Evolutionary conservation across 2,329 filamentous ascomycete genomes (phyloP).

Genomic region (Blastomyces emzantsi): DNA sequence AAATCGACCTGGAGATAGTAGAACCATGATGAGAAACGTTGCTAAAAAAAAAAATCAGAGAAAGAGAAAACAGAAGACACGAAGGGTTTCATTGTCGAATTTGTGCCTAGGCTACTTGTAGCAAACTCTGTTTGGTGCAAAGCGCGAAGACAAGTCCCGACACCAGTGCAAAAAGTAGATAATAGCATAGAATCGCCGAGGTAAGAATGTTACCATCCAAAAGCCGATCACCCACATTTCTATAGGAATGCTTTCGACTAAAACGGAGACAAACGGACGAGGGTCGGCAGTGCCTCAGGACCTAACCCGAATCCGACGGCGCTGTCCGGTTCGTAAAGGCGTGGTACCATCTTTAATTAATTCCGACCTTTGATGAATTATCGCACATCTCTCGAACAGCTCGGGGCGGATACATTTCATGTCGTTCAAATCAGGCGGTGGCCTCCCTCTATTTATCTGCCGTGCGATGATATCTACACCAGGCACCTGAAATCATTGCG

Average conservation of each 20-base stretch:
- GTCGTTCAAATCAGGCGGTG: neutral
- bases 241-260: neutral
- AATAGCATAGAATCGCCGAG: neutral
- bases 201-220: neutral
- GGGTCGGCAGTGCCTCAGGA: neutral
- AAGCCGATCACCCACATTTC: neutral
- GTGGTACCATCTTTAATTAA: neutral
- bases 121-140: neutral
- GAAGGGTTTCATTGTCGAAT: neutral
- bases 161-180: neutral
- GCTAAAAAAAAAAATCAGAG: neutral
- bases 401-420: too few species aligned
- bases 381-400: too few species aligned
- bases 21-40: neutral
- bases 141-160: neutral
- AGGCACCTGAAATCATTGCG: slow-evolving; percentile 10
- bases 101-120: neutral
- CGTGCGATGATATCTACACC: slow-evolving; percentile 12
- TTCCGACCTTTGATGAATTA: too few species aligned
- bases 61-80: neutral
- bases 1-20: neutral
- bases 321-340: neutral
- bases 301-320: neutral
- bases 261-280: neutral
- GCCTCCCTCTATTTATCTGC: slow-evolving; percentile 5